phyloP scores from a whole-genome alignment of 352 stramenopile genomes.

The Phytophthora foliorum region DNA sequence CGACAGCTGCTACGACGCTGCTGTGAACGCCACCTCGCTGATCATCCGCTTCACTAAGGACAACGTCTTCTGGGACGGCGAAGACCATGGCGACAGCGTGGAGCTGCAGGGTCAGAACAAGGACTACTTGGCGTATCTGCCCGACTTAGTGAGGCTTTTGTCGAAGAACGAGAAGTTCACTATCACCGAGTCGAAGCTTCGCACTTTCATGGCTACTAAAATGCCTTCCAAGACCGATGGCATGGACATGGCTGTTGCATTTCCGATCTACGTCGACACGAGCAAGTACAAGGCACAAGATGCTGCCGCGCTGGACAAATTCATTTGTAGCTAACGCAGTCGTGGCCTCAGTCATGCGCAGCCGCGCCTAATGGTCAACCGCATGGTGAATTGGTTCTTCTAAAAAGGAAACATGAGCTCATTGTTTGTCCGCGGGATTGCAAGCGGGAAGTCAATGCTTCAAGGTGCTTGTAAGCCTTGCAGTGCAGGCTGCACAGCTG shows the following conservation, averaged over 20 bases:
- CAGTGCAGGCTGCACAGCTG: no score
- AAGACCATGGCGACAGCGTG: constrained; percentile 42
- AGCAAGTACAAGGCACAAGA: constrained; percentile 55
- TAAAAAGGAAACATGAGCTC: no score
- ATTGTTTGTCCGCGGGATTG: no score
- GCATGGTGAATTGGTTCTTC: no score
- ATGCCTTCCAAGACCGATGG: constrained; percentile 67
- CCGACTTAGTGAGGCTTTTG: constrained; percentile 47
- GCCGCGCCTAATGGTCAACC: no score
- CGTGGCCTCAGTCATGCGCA: neutral
- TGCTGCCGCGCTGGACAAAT: constrained; percentile 35
- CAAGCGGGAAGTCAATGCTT: no score
- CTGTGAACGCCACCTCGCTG: constrained; percentile 61
- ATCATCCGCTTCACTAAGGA: constrained; percentile 81
- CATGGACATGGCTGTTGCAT: constrained; percentile 61
- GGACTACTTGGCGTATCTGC: constrained; percentile 49
- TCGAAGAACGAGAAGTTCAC: constrained; percentile 34
- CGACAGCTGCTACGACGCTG: constrained; percentile 38
- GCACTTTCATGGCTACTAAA: constrained; percentile 60
- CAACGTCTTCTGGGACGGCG: constrained; percentile 57
- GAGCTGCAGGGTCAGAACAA: constrained; percentile 32
- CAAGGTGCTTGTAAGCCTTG: no score
- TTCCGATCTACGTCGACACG: constrained; percentile 64
- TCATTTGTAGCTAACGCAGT: constrained; percentile 27
- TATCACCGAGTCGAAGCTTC: constrained; percentile 51